Conservation (phyloP, 495 filamentous ascomycete genomes). For the Aspergillus bertholletiae region DNA sequence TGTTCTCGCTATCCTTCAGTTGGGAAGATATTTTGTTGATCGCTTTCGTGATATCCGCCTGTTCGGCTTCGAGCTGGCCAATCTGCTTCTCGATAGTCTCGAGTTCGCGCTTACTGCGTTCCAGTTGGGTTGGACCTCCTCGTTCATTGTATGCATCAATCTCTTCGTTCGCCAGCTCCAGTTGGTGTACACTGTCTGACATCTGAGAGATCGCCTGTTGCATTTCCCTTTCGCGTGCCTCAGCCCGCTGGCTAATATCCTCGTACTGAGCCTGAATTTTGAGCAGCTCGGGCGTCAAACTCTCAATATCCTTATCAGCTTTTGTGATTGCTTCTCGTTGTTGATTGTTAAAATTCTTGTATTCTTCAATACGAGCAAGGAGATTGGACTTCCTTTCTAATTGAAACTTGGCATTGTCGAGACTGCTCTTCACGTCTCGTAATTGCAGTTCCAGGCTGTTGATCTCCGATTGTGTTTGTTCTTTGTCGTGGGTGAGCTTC, state of each 20-base stretch:
- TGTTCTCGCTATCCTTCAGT: slow-evolving; percentile 71
- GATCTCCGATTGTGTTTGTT: slow-evolving; percentile 63
- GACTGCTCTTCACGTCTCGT: slow-evolving; percentile 63
- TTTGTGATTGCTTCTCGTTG: slow-evolving; percentile 64
- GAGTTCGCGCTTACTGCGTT: slow-evolving; percentile 65
- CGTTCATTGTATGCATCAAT: slow-evolving; percentile 77
- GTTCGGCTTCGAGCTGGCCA: slow-evolving; percentile 60
- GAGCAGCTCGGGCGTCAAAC: slow-evolving; percentile 65
- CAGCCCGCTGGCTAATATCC: slow-evolving; percentile 67
- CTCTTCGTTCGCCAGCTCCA: slow-evolving; percentile 67
- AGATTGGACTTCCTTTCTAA: slow-evolving; percentile 74
- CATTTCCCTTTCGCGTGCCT: slow-evolving; percentile 68
- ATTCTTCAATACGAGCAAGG: slow-evolving; percentile 64
- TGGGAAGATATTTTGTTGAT: slow-evolving; percentile 78
- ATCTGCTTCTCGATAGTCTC: slow-evolving; percentile 63
- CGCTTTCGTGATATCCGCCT: slow-evolving; percentile 57
- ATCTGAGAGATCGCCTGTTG: slow-evolving; percentile 69
- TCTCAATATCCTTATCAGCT: slow-evolving; percentile 66
- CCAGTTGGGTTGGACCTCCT: slow-evolving; percentile 70
- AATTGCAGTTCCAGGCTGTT: slow-evolving; percentile 67
- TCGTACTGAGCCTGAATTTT: slow-evolving; percentile 71
- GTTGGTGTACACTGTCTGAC: slow-evolving; percentile 68
- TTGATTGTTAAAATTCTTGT: slow-evolving; percentile 60
- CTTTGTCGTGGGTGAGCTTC: slow-evolving; percentile 64
- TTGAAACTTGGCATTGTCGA: slow-evolving; percentile 65